Percentiles rank a stretch among this genome's conserved stretches.
phyloP scores from a whole-genome alignment of 2,329 filamentous ascomycete species.

The Xylariaceae sp. region DNA sequence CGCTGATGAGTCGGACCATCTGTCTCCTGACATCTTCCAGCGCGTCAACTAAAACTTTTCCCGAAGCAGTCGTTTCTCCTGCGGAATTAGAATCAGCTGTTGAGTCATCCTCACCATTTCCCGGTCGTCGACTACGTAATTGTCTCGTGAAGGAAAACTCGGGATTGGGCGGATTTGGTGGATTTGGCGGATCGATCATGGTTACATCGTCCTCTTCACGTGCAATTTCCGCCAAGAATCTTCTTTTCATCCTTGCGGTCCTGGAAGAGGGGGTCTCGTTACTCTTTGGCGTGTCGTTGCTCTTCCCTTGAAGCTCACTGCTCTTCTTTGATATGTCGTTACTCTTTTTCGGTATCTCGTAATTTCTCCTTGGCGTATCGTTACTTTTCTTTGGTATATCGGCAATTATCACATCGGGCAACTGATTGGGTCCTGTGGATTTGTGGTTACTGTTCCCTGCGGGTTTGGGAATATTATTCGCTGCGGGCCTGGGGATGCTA shows the following conservation, averaged over 20 bases:
- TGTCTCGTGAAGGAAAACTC: background rate
- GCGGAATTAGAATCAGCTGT: background rate
- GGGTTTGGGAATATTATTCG: slow-evolving; percentile 15
- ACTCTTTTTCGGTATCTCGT: no score
- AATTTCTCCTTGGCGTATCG: background rate
- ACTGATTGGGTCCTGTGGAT: slow-evolving; percentile 17
- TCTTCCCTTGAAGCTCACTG: no score
- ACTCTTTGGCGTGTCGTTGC: slow-evolving; percentile 6
- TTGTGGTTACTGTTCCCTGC: slow-evolving; percentile 17
- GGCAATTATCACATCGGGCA: slow-evolving; percentile 3
- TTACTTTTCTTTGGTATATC: slow-evolving; percentile 15
- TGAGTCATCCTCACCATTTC: background rate
- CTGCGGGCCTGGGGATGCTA: slow-evolving; percentile 18
- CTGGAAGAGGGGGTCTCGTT: slow-evolving; percentile 20
- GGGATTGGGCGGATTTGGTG: slow-evolving; percentile 1
- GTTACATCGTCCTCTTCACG: slow-evolving; percentile 23
- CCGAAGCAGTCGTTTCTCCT: slow-evolving; percentile 5
- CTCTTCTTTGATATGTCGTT: no score
- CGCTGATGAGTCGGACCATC: slow-evolving; percentile 26
- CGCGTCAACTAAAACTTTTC: slow-evolving; percentile 21
- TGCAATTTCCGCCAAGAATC: slow-evolving; percentile 16
- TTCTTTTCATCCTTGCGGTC: slow-evolving; percentile 24
- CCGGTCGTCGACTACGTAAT: background rate
- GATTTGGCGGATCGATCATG: slow-evolving; percentile 26
- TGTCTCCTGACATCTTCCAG: slow-evolving; percentile 27